Evolutionary conservation across 306 rosid species (phyloP), one percentile per base, ranked within the genome.

Genomic region (Rosa chinensis): DNA sequence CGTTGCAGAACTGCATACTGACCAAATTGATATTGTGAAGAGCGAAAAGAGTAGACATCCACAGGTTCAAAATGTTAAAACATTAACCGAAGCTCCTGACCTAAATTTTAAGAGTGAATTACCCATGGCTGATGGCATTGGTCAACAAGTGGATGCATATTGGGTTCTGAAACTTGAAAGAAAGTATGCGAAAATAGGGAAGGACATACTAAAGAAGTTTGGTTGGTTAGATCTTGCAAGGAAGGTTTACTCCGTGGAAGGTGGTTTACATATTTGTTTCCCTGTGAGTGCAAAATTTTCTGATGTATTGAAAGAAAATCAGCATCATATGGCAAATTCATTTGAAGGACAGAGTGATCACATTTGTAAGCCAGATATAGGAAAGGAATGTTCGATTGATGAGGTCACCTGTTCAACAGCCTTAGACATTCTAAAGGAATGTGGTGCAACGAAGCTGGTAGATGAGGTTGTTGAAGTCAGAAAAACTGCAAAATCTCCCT

Each of bases 221-320:
- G 92, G 92, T 58, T 95, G 99, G 98, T 85, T 95, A 83, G 99
- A 93, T 82, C 74, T 89, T 58, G 86, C 82, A 67, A 90, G 96
- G 89, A 95, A 92, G 81, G 97, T 84, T 72, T 84, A 81, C 81
- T 83, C 92, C 16, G 73, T 78, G 32, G 92, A 89, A 83, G 90
- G 89, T 72, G 94, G 94, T 70, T 64, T 69, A n/a, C 80, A 88
- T 82, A 88, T 93, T 79, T 84, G 86, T 84, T 95, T 91, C 86
- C 98, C 99, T 11, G 91, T 91, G 6, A 75, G n/a, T 43, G 78
- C 76, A 45, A 89, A 83, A 3, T 88, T 92, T 82, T 80, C 86
- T 68, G 74, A 78, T 53, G 67, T 83, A 66, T 83, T 85, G 81
- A 79, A 67, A 70, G 88, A 78, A 80, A 83, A 84, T 75, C 79